These are phyloP conservation scores for Boletus fagicola DNA, from an alignment of 768 basidiomycete genomes.

Conservation along the genomic window DNA sequence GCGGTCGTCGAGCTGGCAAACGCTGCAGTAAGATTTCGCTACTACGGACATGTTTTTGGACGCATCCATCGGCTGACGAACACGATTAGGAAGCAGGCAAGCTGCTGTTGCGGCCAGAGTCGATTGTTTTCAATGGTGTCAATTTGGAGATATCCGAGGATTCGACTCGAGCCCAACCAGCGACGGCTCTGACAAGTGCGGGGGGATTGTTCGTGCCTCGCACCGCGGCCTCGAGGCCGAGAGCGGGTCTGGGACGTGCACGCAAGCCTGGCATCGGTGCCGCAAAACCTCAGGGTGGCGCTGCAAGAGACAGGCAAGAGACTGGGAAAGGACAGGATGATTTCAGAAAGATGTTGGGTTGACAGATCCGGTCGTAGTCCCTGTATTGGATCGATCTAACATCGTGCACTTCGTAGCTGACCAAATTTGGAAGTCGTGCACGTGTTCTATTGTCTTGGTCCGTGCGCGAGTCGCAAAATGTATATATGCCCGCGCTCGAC, in stretches of 20 bases:
- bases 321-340: constrained; percentile 60
- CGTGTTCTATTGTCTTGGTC: constrained; percentile 2
- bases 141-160: constrained; percentile 62
- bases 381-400: background rate
- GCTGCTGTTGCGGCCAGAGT: constrained; percentile 66
- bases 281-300: constrained; percentile 14
- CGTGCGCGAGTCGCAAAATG: constrained; percentile 1
- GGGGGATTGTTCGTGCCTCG: constrained; percentile 68
- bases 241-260: constrained; percentile 66
- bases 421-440: background rate
- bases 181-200: constrained; percentile 37
- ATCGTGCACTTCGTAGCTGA: too few relatives aligned
- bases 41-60: background rate
- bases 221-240: constrained; percentile 59
- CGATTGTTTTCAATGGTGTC: constrained; percentile 66
- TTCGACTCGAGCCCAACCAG: constrained; percentile 26
- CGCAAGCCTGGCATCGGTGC: constrained; percentile 38
- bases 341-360: constrained; percentile 75
- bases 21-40: constrained; percentile 49
- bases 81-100: constrained; percentile 74
- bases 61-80: background rate
- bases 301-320: constrained; percentile 10
- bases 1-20: constrained; percentile 66
- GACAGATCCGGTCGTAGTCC: background rate
- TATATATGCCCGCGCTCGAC: constrained; percentile 3